Percentiles rank a stretch among this genome's conserved stretches.
phyloP scores from a whole-genome alignment of 2,329 filamentous ascomycete species.

The Phyllosticta citrichinensis region DNA sequence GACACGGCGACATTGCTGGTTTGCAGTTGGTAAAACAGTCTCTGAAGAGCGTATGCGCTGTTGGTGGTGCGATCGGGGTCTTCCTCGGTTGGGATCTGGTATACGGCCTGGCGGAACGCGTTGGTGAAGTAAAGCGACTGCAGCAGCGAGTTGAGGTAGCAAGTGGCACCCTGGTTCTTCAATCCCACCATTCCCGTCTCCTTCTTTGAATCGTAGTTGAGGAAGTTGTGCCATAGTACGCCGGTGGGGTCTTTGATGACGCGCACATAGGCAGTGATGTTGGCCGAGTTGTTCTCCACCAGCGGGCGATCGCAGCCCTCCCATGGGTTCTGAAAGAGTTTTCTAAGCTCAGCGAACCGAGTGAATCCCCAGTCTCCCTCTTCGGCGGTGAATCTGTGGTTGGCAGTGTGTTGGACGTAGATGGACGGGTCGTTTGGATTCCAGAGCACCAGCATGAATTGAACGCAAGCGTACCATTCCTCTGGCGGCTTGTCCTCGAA shows the following conservation, averaged over 20 bases:
- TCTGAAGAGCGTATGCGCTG: slow-evolving; percentile 86
- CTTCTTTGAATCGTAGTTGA: slow-evolving; percentile 91
- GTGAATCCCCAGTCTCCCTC: slow-evolving; percentile 99
- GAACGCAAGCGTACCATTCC: slow-evolving; percentile 93
- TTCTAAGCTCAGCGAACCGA: slow-evolving; percentile 80
- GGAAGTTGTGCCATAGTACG: slow-evolving; percentile 83
- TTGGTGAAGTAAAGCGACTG: slow-evolving; percentile 50
- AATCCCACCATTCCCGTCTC: slow-evolving; percentile 95
- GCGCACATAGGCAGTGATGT: slow-evolving; percentile 73
- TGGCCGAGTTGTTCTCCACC: slow-evolving; percentile 65
- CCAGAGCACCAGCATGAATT: slow-evolving; percentile 89
- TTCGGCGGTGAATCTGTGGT: slow-evolving; percentile 90
- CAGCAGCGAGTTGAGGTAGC: slow-evolving; percentile 42
- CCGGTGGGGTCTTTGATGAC: slow-evolving; percentile 81
- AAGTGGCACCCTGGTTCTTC: slow-evolving; percentile 83
- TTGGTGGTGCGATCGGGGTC: slow-evolving; percentile 66
- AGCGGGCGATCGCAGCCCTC: slow-evolving; percentile 60
- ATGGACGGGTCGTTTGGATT: slow-evolving; percentile 88
- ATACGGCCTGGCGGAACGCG: slow-evolving; percentile 93
- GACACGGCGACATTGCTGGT: slow-evolving; percentile 74
- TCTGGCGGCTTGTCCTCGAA: slow-evolving; percentile 74
- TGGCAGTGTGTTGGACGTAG: slow-evolving; percentile 65
- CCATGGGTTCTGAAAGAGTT: slow-evolving; percentile 71
- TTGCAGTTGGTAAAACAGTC: slow-evolving; percentile 90
- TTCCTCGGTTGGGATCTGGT: slow-evolving; percentile 86